Conservation (phyloP, 73 alveolate genomes). For the Paramecium biaurelia region DNA sequence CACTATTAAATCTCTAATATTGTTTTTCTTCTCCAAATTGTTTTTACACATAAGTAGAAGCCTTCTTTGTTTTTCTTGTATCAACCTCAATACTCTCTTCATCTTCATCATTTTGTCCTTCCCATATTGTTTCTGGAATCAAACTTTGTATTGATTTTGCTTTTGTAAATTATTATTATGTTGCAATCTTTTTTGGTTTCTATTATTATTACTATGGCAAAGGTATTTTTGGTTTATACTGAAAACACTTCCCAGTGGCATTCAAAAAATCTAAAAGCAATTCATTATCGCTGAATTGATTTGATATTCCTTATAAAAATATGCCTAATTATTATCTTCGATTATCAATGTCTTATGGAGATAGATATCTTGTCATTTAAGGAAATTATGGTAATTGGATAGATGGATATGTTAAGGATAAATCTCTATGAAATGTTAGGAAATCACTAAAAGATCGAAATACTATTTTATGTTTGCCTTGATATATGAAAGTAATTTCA, state of each 20-base stretch:
- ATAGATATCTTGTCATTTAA: background rate
- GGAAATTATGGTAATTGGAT: background rate
- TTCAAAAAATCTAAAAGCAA: background rate
- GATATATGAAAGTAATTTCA: background rate
- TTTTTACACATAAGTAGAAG: background rate
- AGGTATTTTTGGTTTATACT: background rate
- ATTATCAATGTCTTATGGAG: background rate
- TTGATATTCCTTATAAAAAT: background rate
- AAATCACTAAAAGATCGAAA: conserved; percentile 33
- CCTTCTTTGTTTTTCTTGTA: background rate
- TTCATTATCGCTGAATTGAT: background rate
- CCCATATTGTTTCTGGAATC: conserved; percentile 43
- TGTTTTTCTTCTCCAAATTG: background rate
- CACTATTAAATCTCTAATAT: background rate
- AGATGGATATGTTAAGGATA: background rate
- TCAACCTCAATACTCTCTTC: background rate
- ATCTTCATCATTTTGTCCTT: conserved; percentile 7
- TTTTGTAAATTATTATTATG: background rate
- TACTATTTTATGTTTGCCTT: background rate
- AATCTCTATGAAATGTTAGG: background rate
- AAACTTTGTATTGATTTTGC: background rate
- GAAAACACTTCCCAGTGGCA: background rate
- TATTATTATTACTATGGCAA: background rate
- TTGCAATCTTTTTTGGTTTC: background rate
- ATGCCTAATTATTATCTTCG: background rate